Conservation (phyloP, 2,329 filamentous ascomycete species). For the Coniochaeta prunicola region DNA sequence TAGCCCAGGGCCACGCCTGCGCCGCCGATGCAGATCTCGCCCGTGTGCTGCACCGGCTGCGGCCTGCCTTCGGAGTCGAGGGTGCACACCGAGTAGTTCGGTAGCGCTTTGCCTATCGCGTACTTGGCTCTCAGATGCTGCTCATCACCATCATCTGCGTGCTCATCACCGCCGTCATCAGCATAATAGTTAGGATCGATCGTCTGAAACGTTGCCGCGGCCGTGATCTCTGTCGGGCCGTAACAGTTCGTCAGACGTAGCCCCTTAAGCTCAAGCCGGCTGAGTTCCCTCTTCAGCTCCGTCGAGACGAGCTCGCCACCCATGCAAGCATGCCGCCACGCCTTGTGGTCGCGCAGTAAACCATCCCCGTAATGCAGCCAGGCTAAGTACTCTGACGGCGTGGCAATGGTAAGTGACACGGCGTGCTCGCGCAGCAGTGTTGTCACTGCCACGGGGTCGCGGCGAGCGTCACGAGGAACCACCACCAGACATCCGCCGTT, state of each 20-base stretch:
- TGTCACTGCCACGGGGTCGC: conserved; percentile 23
- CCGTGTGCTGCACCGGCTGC: conserved; percentile 28
- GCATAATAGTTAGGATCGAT: no score
- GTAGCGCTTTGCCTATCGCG: conserved; percentile 20
- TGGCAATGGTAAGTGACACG: conserved; percentile 24
- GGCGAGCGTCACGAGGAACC: conserved; percentile 16
- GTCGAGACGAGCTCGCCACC: conserved; percentile 21
- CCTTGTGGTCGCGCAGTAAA: conserved; percentile 8
- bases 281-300: conserved; percentile 4
- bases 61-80: conserved; percentile 25
- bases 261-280: not conserved
- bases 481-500: conserved; percentile 24
- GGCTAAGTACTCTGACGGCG: conserved; percentile 26
- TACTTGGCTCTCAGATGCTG: no score
- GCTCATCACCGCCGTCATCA: no score
- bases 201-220: no score
- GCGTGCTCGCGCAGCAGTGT: conserved; percentile 19
- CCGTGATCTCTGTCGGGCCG: conserved; percentile 19
- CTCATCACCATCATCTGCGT: conserved; percentile 5
- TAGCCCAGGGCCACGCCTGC: conserved; percentile 23
- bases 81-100: conserved; percentile 29
- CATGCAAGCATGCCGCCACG: conserved; percentile 21
- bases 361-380: conserved; percentile 9
- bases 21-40: conserved; percentile 32
- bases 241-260: conserved; percentile 17